A percentile compares a stretch with the other conserved stretches of the same genome.
These are phyloP conservation scores for Penicillium alfredii DNA, from an alignment of 495 filamentous ascomycete species.

Conservation along the genomic window DNA sequence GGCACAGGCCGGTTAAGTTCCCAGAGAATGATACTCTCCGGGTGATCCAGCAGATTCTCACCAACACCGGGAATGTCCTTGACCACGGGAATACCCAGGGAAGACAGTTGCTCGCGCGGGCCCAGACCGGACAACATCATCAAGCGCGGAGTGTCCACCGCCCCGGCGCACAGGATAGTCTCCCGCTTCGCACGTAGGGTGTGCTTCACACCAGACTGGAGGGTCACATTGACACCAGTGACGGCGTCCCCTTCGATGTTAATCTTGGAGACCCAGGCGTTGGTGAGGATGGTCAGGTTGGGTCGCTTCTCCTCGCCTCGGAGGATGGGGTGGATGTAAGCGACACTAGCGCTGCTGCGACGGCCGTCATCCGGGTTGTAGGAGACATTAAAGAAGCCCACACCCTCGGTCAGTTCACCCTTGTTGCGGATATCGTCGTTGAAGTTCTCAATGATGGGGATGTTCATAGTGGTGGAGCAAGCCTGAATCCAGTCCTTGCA, in stretches of 20 bases:
- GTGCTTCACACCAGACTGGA: conserved; percentile 57
- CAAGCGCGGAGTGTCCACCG: conserved; percentile 68
- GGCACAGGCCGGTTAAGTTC: conserved; percentile 73
- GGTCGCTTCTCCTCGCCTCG: conserved; percentile 66
- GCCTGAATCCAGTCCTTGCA: conserved; percentile 78
- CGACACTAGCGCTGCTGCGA: conserved; percentile 73
- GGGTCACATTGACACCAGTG: conserved; percentile 58
- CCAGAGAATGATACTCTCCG: conserved; percentile 77
- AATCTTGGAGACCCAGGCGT: conserved; percentile 72
- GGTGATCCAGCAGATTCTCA: conserved; percentile 73
- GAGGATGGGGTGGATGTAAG: conserved; percentile 82
- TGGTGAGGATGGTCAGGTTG: conserved; percentile 73
- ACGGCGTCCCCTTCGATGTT: conserved; percentile 59
- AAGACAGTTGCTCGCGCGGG: conserved; percentile 54
- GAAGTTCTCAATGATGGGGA: conserved; percentile 74
- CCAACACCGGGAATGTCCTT: conserved; percentile 73
- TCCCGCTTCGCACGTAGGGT: conserved; percentile 58
- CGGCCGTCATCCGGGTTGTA: conserved; percentile 78
- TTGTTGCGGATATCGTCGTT: conserved; percentile 66
- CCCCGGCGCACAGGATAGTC: conserved; percentile 72
- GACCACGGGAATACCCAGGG: conserved; percentile 60
- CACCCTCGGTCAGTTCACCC: conserved; percentile 62
- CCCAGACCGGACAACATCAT: conserved; percentile 76
- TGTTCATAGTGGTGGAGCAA: conserved; percentile 64
- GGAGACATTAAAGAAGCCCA: conserved; percentile 78